Percentiles rank a stretch among this genome's conserved stretches.
phyloP scores from a whole-genome alignment of 2,329 filamentous ascomycete species.

The Cryphonectria naterciae region DNA sequence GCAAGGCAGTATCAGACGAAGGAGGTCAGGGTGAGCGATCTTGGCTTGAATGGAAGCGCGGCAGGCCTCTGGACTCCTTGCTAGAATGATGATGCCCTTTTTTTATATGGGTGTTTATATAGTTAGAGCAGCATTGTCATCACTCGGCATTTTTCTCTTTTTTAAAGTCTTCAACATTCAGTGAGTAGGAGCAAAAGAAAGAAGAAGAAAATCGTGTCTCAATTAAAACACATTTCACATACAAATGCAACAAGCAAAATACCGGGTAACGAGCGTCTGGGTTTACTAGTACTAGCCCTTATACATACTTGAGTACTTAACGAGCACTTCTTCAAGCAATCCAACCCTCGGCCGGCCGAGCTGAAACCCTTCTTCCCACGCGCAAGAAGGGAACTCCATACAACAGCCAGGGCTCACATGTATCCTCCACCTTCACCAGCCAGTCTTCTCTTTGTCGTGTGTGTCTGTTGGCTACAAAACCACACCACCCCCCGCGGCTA shows the following conservation, averaged over 20 bases:
- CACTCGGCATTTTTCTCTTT: neutral
- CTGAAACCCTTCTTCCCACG: neutral
- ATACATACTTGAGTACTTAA: neutral
- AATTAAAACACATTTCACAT: neutral
- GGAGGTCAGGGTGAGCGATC: constrained; percentile 30
- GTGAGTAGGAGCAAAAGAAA: neutral
- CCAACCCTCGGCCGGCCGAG: neutral
- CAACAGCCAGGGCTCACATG: neutral
- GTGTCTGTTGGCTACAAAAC: neutral
- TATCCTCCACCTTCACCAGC: neutral
- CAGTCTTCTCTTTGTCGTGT: neutral
- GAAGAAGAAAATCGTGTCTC: no score
- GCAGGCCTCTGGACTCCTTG: constrained; percentile 28
- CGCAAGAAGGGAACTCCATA: constrained; percentile 2
- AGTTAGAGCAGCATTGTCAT: neutral
- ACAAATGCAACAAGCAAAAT: neutral
- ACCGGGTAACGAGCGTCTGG: neutral
- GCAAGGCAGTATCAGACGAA: constrained; percentile 21
- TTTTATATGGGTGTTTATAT: no score
- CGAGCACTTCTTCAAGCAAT: neutral
- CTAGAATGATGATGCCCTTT: neutral
- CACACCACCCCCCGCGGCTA: no score
- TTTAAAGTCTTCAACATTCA: neutral
- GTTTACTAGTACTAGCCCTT: neutral
- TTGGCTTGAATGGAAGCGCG: constrained; percentile 30